Evolutionary conservation across 2,329 filamentous ascomycete species (phyloP).

Genomic region (Aspergillus puulaauensis): DNA sequence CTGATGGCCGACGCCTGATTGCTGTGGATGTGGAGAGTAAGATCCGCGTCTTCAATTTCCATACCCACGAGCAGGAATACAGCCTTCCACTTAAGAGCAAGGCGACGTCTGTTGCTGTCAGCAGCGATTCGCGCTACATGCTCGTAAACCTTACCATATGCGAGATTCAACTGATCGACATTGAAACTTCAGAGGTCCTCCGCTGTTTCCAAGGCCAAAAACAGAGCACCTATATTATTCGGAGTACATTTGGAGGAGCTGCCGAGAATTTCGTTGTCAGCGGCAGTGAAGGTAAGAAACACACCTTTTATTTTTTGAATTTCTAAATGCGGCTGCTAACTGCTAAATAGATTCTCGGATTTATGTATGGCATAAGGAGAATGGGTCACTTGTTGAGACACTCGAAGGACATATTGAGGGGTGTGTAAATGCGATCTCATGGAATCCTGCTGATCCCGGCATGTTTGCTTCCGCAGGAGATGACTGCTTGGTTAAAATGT

Average conservation of each 20-base stretch:
- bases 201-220: conserved; percentile 74
- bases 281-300: conserved; percentile 75
- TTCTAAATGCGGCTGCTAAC: conserved; percentile 20
- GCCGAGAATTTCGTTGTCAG: conserved; percentile 89
- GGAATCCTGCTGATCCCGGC: conserved; percentile 79
- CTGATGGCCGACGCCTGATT: conserved; percentile 75
- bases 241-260: conserved; percentile 82
- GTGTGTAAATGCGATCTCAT: conserved; percentile 81
- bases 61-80: conserved; percentile 71
- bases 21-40: conserved; percentile 69
- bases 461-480: conserved; percentile 93
- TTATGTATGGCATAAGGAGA: conserved; percentile 88
- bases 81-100: conserved; percentile 68
- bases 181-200: conserved; percentile 69
- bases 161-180: conserved; percentile 74
- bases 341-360: conserved; percentile 60
- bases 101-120: conserved; percentile 78
- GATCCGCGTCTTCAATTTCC: conserved; percentile 79
- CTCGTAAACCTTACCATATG: conserved; percentile 80
- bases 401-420: conserved; percentile 72
- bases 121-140: conserved; percentile 74
- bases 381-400: conserved; percentile 71
- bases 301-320: background rate
- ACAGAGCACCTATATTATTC: conserved; percentile 75
- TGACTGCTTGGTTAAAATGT: conserved; percentile 83